These are phyloP conservation scores for Colletotrichum lentis DNA, from an alignment of 2,329 filamentous ascomycete genomes.

Conservation along the genomic window DNA sequence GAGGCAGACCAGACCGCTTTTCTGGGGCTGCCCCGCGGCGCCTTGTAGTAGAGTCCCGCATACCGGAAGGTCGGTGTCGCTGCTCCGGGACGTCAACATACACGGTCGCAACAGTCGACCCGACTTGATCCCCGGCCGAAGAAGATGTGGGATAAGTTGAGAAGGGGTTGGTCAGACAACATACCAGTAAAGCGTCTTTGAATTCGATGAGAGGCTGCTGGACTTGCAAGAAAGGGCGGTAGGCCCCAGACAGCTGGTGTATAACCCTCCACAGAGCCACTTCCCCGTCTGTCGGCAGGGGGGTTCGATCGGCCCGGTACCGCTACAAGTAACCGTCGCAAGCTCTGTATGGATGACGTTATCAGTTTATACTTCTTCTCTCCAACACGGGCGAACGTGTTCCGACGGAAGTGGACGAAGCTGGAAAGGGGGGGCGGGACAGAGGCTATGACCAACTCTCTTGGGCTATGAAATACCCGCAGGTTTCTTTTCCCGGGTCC, in stretches of 20 bases:
- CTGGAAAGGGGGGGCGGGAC: not conserved
- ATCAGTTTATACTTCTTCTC: not conserved
- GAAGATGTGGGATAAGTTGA: not conserved
- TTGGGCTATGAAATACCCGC: conserved; percentile 1
- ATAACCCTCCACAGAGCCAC: conserved; percentile 9
- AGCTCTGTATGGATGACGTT: not conserved
- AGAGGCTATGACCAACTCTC: not conserved
- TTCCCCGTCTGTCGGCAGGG: not conserved
- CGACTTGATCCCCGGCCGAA: not conserved
- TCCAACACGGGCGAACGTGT: too few relatives aligned
- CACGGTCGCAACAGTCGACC: not conserved
- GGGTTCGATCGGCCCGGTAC: not conserved
- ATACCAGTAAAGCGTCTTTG: conserved; percentile 9
- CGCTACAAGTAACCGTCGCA: conserved; percentile 1
- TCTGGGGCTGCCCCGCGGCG: not conserved
- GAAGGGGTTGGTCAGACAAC: not conserved
- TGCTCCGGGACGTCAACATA: not conserved
- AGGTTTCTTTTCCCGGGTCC: not conserved
- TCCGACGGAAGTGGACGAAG: not conserved
- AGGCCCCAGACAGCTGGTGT: not conserved
- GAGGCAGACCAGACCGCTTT: conserved; percentile 3
- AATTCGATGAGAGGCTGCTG: not conserved
- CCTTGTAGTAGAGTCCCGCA: conserved; percentile 1
- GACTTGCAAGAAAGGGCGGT: not conserved
- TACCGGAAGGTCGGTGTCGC: not conserved